Conservation (phyloP, 768 basidiomycete genomes). For the Boletus insuetus region DNA sequence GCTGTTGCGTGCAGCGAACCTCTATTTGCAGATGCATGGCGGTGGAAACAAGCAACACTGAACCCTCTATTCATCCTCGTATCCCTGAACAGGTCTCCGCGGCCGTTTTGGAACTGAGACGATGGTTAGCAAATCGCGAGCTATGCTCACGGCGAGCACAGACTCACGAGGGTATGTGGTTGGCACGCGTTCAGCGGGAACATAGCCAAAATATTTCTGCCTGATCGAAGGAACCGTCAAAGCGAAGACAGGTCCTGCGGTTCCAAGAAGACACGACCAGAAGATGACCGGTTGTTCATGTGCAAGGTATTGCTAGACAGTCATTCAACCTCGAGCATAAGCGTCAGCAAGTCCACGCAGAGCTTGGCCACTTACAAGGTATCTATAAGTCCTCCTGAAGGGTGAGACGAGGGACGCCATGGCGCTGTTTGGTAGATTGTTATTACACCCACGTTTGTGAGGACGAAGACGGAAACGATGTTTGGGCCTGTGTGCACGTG, state of each 20-base stretch:
- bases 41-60: neutral
- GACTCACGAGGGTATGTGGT: constrained; percentile 76
- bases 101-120: constrained; percentile 66
- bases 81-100: constrained; percentile 66
- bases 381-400: constrained; percentile 29
- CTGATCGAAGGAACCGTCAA: constrained; percentile 78
- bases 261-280: constrained; percentile 76
- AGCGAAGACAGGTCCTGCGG: constrained; percentile 72
- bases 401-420: constrained; percentile 33
- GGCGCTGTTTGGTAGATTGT: neutral
- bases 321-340: neutral
- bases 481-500: constrained; percentile 20
- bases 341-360: neutral
- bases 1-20: neutral
- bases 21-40: neutral
- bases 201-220: constrained; percentile 63
- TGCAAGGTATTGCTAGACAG: constrained; percentile 75
- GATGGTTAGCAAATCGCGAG: neutral
- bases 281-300: constrained; percentile 92
- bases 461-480: constrained; percentile 15
- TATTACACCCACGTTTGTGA: neutral
- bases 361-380: constrained; percentile 20
- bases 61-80: constrained; percentile 55
- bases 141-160: neutral
- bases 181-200: constrained; percentile 65